Conservation (phyloP, 306 rosid species). For the Citrullus amarus region DNA sequence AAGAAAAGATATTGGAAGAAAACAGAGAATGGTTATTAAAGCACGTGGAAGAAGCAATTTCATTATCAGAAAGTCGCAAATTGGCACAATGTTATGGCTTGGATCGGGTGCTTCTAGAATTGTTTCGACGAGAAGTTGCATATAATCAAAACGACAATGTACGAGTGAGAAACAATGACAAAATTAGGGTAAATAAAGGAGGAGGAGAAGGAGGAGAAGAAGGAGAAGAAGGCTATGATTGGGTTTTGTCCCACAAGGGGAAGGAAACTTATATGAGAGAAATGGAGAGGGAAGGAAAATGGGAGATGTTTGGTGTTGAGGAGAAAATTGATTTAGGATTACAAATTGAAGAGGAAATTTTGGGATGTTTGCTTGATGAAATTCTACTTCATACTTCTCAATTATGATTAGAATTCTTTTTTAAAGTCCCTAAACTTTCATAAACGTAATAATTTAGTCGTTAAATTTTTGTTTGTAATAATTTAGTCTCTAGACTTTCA, state of each 20-base stretch:
- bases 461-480: no score
- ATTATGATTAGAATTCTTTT: not conserved
- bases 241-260: slow-evolving; percentile 8
- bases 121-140: not conserved
- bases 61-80: not conserved
- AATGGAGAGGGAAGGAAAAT: slow-evolving; percentile 31
- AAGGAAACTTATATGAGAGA: slow-evolving; percentile 39
- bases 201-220: no score
- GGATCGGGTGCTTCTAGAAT: not conserved
- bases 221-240: not conserved
- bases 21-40: not conserved
- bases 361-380: slow-evolving; percentile 33
- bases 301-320: slow-evolving; percentile 27
- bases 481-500: no score
- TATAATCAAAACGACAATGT: rapidly evolving
- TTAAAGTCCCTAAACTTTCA: no score
- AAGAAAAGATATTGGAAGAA: not conserved
- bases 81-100: rapidly evolving
- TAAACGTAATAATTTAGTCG: no score
- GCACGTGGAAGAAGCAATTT: not conserved
- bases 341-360: slow-evolving; percentile 34
- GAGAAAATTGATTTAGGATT: slow-evolving; percentile 42
- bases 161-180: not conserved
- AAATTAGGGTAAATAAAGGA: not conserved
- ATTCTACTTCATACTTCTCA: slow-evolving; percentile 7